These are phyloP conservation scores for Lachancea waltii DNA, from an alignment of 805 yeast genomes.

Conservation along the genomic window DNA sequence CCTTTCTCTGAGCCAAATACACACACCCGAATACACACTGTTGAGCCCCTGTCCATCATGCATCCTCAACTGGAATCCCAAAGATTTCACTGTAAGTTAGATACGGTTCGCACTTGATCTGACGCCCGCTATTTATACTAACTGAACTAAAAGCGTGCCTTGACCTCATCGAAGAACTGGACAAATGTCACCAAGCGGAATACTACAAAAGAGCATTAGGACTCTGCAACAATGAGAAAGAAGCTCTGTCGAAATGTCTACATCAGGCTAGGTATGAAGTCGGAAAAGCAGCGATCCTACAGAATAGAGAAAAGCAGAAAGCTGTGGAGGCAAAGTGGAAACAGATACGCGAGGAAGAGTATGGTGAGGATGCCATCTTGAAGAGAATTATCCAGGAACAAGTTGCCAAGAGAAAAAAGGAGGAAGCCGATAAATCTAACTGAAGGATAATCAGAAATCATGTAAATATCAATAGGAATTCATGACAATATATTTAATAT, in stretches of 20 bases:
- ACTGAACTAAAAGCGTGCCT: slow-evolving; percentile 48
- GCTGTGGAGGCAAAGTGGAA: slow-evolving; percentile 51
- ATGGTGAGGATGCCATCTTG: slow-evolving; percentile 67
- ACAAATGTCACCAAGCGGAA: slow-evolving; percentile 75
- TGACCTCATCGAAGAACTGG: slow-evolving; percentile 78
- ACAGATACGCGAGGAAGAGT: slow-evolving; percentile 65
- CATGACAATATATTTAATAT: neutral
- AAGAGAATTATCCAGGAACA: slow-evolving; percentile 57
- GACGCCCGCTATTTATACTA: no score
- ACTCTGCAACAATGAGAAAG: slow-evolving; percentile 76
- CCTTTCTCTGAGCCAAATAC: no score
- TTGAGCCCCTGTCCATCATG: slow-evolving; percentile 29
- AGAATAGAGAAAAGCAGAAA: slow-evolving; percentile 51
- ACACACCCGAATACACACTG: neutral
- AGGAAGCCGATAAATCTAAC: slow-evolving; percentile 8
- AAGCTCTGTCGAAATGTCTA: slow-evolving; percentile 70
- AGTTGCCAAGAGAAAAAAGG: slow-evolving; percentile 32
- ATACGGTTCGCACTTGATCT: neutral
- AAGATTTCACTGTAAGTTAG: slow-evolving; percentile 38
- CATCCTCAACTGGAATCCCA: slow-evolving; percentile 50
- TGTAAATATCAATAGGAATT: slow-evolving; percentile 7
- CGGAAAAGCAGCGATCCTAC: slow-evolving; percentile 46
- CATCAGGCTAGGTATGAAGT: slow-evolving; percentile 66
- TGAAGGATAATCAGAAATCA: slow-evolving; percentile 1
- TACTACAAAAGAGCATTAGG: slow-evolving; percentile 70